phyloP scores from a whole-genome alignment of 2,329 filamentous ascomycete genomes.

The Bisporella sp. region DNA sequence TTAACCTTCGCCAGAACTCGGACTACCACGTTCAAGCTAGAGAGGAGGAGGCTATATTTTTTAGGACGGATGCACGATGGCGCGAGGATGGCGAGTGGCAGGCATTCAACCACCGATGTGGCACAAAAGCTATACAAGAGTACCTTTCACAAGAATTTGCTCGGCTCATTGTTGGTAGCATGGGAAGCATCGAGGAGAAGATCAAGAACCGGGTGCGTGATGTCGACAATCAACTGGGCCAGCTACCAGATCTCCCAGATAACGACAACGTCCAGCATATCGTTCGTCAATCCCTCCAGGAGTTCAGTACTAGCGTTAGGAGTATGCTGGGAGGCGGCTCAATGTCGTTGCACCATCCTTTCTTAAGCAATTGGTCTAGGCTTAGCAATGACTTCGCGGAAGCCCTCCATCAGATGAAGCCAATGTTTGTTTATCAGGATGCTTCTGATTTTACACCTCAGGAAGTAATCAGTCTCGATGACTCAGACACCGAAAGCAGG shows the following conservation, averaged over 20 bases:
- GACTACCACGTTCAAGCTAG: slow-evolving; percentile 39
- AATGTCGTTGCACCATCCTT: slow-evolving; percentile 23
- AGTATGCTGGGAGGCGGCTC: slow-evolving; percentile 45
- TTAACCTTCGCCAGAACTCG: slow-evolving; percentile 3
- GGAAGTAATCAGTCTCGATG: slow-evolving; percentile 6
- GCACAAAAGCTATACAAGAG: slow-evolving; percentile 41
- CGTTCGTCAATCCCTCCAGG: slow-evolving; percentile 51
- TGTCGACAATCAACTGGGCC: slow-evolving; percentile 47
- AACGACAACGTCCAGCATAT: slow-evolving; percentile 56
- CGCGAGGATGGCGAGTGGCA: slow-evolving; percentile 24
- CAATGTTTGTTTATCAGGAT: slow-evolving; percentile 23
- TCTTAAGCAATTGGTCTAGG: slow-evolving; percentile 36
- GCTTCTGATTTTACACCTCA: background rate
- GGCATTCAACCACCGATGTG: slow-evolving; percentile 38
- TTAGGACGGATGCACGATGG: slow-evolving; percentile 39
- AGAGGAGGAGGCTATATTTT: slow-evolving; percentile 42
- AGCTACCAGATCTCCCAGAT: slow-evolving; percentile 57
- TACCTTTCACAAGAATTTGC: slow-evolving; percentile 42
- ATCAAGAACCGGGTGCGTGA: slow-evolving; percentile 33
- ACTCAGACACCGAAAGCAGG: slow-evolving; percentile 5
- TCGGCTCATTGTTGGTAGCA: slow-evolving; percentile 33
- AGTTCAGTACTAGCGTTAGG: slow-evolving; percentile 48
- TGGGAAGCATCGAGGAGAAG: slow-evolving; percentile 26
- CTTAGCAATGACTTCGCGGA: slow-evolving; percentile 7
- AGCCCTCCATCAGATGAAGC: slow-evolving; percentile 26